Percentiles rank a stretch among this genome's conserved stretches.
These are phyloP conservation scores for Rhododendron ferrugineum DNA, from an alignment of 148 eudicot genomes.

Conservation along the genomic window DNA sequence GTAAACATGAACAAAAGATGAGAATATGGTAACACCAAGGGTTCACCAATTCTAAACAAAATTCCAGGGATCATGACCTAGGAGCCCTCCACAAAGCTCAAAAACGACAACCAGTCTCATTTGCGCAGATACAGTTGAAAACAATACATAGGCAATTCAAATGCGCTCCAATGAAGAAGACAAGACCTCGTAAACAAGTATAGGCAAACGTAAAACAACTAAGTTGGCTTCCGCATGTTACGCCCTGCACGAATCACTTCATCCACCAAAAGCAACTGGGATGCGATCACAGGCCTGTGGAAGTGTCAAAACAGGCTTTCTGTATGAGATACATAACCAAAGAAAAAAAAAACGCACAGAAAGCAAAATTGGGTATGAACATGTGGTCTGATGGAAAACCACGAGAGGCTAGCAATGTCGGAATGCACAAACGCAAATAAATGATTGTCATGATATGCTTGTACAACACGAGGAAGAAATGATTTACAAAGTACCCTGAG, in stretches of 20 bases:
- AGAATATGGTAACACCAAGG: not conserved
- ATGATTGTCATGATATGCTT: not conserved
- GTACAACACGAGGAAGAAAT: not conserved
- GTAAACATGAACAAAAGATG: not conserved
- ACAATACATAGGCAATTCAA: not conserved
- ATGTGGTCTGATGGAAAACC: not conserved
- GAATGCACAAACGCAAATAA: not conserved
- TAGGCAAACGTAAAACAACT: conserved; percentile 7
- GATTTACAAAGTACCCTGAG: conserved; percentile 54
- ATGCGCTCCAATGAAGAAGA: not conserved
- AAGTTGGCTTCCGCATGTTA: conserved; percentile 94
- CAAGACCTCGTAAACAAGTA: not conserved
- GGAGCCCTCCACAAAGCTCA: not conserved
- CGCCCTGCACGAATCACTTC: conserved; percentile 99
- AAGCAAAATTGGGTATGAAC: not conserved
- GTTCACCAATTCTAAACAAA: conserved; percentile 1
- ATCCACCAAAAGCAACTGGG: conserved; percentile 90
- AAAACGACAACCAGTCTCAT: not conserved
- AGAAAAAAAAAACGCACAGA: not conserved
- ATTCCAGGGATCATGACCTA: not conserved
- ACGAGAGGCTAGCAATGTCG: not conserved
- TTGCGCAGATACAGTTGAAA: not conserved
- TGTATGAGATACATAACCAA: not conserved
- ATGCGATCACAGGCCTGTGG: conserved; percentile 85
- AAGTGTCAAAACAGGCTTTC: not conserved